phyloP scores from a whole-genome alignment of 345 rosid genomes.

The Syzygium grande region DNA sequence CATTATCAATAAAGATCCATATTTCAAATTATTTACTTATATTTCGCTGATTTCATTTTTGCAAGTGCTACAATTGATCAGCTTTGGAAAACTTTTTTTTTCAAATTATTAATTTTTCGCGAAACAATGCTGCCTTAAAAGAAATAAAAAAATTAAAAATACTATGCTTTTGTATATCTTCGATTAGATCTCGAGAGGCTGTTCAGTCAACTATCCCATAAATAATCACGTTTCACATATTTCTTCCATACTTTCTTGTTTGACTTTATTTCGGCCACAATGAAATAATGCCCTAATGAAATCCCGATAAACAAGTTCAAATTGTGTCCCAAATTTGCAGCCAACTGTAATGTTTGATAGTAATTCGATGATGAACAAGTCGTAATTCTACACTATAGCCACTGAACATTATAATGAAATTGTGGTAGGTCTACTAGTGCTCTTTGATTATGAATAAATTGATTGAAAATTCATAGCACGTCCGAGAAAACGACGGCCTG shows the following conservation, averaged over 20 bases:
- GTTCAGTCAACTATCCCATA: neutral
- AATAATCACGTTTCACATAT: neutral
- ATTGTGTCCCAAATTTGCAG: neutral
- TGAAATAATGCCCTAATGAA: neutral
- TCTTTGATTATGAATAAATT: neutral
- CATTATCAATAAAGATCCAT: neutral
- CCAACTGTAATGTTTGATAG: neutral
- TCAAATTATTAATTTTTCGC: neutral
- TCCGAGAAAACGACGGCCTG: neutral
- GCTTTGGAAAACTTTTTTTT: neutral
- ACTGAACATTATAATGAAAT: neutral
- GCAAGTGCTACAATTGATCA: rapidly evolving
- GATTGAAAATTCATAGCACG: neutral
- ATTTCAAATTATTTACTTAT: too few species aligned
- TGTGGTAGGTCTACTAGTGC: neutral
- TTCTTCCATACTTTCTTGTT: neutral
- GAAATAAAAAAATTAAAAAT: neutral
- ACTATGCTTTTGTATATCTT: neutral
- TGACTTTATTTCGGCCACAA: neutral
- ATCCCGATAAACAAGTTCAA: neutral
- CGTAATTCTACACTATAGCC: neutral
- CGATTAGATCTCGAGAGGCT: neutral
- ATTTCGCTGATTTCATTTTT: neutral
- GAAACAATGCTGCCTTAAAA: neutral
- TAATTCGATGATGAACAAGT: neutral